Percentiles rank a stretch among this genome's conserved stretches.
Conservation (phyloP, 345 rosid species). For the Combretum micranthum region DNA sequence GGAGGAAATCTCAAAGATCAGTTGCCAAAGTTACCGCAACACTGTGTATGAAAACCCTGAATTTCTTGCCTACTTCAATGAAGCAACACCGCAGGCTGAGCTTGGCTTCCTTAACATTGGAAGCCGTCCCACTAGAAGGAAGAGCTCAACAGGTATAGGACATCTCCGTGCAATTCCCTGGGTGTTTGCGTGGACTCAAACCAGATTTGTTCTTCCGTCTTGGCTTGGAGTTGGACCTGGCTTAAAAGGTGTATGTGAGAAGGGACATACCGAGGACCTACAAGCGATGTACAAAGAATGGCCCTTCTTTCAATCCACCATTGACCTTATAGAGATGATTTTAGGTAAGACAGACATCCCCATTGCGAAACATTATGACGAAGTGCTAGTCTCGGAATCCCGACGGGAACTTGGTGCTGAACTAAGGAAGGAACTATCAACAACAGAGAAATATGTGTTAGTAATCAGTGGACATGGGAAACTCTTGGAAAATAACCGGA, state of each 20-base stretch:
- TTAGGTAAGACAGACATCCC: constrained; percentile 81
- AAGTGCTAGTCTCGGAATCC: constrained; percentile 66
- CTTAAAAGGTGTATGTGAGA: constrained; percentile 65
- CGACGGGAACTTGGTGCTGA: constrained; percentile 67
- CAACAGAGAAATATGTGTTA: constrained; percentile 69
- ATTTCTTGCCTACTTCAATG: constrained; percentile 83
- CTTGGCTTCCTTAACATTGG: constrained; percentile 94
- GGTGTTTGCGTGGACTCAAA: constrained; percentile 98
- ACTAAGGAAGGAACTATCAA: constrained; percentile 57
- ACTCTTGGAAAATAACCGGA: constrained; percentile 62
- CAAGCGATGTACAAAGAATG: constrained; percentile 87
- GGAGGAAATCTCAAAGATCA: constrained; percentile 88
- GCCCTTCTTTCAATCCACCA: constrained; percentile 90
- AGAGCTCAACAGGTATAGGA: constrained; percentile 81
- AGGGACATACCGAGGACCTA: constrained; percentile 69
- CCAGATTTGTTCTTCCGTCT: constrained; percentile 96
- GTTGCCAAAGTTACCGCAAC: constrained; percentile 66
- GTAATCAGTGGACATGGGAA: constrained; percentile 71
- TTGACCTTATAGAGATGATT: constrained; percentile 96
- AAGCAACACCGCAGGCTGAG: constrained; percentile 98
- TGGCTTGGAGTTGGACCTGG: constrained; percentile 99
- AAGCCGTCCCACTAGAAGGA: constrained; percentile 88
- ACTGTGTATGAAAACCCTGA: constrained; percentile 89
- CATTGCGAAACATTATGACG: constrained; percentile 85
- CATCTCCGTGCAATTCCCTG: constrained; percentile 98